Base-by-base conservation (phyloP, 192 early-diverging fungal species). In the Podila epicladia region DNA sequence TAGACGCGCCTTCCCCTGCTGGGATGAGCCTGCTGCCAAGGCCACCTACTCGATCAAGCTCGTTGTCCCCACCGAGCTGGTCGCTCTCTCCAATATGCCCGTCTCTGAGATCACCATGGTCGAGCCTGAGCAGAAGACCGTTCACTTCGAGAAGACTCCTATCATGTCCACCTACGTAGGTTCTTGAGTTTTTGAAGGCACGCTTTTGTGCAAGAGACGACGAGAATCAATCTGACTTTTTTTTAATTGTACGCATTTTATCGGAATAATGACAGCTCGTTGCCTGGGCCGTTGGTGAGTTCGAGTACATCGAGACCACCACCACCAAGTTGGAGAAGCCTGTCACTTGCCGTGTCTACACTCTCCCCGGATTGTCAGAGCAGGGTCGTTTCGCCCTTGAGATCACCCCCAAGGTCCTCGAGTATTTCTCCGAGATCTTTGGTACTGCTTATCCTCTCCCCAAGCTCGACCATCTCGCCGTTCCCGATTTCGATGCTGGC, bases 11-110 rank as follows among this genome's bases (percentile, higher is more conserved):
- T 94, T 99, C 85, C 98, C 98, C 13, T 98, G 92, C 82, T 98
- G 92, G 92, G 97, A 99, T 86, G 98, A 98, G 85, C 98, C 98
- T 48, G 87, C 91, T 73, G 89, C 94, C 51, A 99, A 99, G 87
- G 96, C 97, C 59, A 96, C 94, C 3, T 99, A 97, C 71, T 92
- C 95, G 64, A 90, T 97, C 61, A 94, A 92, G 4, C 85, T 99
- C 62, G 87, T 91, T 51, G 94, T 99, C 60, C 87, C 85, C 57
- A 84, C 86, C 38, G 86, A 92, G 32, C 85, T 96, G 64, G 91
- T 89, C 38, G 97, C 96, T 26, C 87, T 99, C 51, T 95, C 95
- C 63, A 99, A 99, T 87, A 98, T 97, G 95, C 87, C 94, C 65
- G 89, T 91, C 38, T 67, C 89, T 29, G 83, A 87, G 20, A 90